phyloP scores from a whole-genome alignment of 2,329 filamentous ascomycete genomes.

The Sporothrix brunneoviolacea region DNA sequence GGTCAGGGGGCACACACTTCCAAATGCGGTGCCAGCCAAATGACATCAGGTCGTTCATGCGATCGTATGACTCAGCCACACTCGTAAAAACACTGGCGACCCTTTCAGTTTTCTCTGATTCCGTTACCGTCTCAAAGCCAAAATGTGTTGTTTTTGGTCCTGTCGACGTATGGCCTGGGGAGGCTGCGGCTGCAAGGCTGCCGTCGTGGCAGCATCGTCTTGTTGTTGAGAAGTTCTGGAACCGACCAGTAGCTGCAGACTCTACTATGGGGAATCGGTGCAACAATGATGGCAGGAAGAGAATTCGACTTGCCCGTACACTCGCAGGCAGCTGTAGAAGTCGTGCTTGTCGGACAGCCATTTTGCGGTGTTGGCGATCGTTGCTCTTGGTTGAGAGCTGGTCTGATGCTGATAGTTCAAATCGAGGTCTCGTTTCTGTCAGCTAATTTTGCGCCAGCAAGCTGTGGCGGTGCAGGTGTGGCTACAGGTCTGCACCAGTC shows the following conservation, averaged over 20 bases:
- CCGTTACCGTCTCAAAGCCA: slow-evolving; percentile 78
- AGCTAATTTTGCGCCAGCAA: not conserved
- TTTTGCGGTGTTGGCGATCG: not conserved
- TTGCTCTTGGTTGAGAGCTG: not conserved
- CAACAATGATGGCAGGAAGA: too few species aligned
- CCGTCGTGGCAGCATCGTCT: not conserved
- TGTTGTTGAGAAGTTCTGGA: not conserved
- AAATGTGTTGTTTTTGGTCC: slow-evolving; percentile 63
- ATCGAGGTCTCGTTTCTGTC: not conserved
- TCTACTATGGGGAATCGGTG: too few species aligned
- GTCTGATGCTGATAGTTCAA: too few species aligned
- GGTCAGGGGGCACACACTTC: slow-evolving; percentile 50
- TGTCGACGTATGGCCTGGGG: too few species aligned
- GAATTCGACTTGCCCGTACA: not conserved
- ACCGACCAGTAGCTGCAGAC: not conserved
- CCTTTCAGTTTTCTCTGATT: slow-evolving; percentile 63
- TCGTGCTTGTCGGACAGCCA: slow-evolving; percentile 1
- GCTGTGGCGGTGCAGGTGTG: slow-evolving; percentile 10
- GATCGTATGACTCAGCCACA: slow-evolving; percentile 89
- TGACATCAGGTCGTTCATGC: slow-evolving; percentile 99
- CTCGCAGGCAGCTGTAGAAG: not conserved
- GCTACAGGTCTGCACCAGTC: too few species aligned
- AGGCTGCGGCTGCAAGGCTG: not conserved
- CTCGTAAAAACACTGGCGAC: slow-evolving; percentile 90
- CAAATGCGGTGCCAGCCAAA: slow-evolving; percentile 93